A percentile compares a stretch with the other conserved stretches of the same genome.
phyloP scores from a whole-genome alignment of 441 rosid genomes.

The Gossypium lobatum region DNA sequence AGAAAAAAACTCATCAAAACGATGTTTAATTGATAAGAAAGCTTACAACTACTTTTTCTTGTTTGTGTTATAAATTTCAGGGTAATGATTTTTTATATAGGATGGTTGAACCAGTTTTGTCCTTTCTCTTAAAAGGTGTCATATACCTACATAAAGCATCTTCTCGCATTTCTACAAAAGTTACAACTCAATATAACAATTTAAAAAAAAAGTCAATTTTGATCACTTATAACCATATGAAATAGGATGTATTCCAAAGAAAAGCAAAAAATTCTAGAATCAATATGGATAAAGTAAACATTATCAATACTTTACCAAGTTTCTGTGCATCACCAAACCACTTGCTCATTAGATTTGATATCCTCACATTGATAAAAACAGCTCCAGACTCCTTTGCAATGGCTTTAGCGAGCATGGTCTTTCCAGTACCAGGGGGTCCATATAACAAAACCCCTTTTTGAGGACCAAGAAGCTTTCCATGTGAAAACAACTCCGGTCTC shows the following conservation, averaged over 20 bases:
- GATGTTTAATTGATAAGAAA: neutral
- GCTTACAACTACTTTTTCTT: neutral
- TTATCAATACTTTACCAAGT: slow-evolving; percentile 56
- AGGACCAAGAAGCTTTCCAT: slow-evolving; percentile 89
- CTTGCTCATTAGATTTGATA: slow-evolving; percentile 93
- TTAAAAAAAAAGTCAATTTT: neutral
- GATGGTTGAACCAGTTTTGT: neutral
- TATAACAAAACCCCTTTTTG: slow-evolving; percentile 90
- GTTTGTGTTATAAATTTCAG: neutral
- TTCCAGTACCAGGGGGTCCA: slow-evolving; percentile 98
- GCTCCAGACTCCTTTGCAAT: slow-evolving; percentile 95
- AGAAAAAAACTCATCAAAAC: neutral
- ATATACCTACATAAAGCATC: neutral
- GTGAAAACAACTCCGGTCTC: slow-evolving; percentile 82
- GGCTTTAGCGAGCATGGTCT: slow-evolving; percentile 98
- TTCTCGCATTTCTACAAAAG: neutral
- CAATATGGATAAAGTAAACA: neutral
- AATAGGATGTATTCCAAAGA: neutral
- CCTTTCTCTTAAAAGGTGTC: neutral
- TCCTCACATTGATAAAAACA: slow-evolving; percentile 79
- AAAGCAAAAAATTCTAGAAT: neutral
- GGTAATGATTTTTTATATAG: neutral
- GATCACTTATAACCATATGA: neutral
- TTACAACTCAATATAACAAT: neutral
- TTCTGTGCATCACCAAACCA: slow-evolving; percentile 99